Percentiles rank a stretch among this genome's conserved stretches.
Conservation (phyloP, 192 early-diverging fungal species). For the Backusella liffmaniae region DNA sequence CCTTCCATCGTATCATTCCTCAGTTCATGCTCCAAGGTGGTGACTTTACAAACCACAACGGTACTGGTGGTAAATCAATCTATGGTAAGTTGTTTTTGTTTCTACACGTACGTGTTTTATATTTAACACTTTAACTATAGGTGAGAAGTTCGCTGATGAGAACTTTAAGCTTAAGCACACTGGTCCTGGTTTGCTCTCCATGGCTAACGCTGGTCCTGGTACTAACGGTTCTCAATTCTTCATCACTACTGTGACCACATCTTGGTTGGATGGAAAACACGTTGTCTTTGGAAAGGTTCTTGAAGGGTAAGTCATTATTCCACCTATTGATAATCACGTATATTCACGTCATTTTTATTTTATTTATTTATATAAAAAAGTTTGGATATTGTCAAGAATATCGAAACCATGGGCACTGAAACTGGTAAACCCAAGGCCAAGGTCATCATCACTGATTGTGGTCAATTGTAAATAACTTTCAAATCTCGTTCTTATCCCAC, state of each 20-base stretch:
- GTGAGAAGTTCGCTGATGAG: slow-evolving; percentile 79
- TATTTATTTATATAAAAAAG: slow-evolving; percentile 31
- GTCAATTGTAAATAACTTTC: slow-evolving; percentile 51
- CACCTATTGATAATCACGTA: slow-evolving; percentile 19
- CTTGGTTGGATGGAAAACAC: slow-evolving; percentile 89
- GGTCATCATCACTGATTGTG: slow-evolving; percentile 62
- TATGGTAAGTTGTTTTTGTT: slow-evolving; percentile 64
- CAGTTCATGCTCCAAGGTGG: slow-evolving; percentile 82
- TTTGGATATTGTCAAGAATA: slow-evolving; percentile 66
- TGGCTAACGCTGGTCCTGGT: slow-evolving; percentile 78
- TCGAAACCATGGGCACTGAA: slow-evolving; percentile 68
- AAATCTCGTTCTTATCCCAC: too few species aligned
- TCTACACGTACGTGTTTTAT: slow-evolving; percentile 19
- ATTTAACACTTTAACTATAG: slow-evolving; percentile 14
- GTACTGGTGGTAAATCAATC: slow-evolving; percentile 72
- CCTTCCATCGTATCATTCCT: slow-evolving; percentile 73
- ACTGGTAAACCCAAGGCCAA: slow-evolving; percentile 39
- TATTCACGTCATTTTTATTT: background rate
- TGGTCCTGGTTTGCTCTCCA: slow-evolving; percentile 62
- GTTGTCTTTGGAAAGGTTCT: slow-evolving; percentile 93
- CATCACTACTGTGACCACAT: slow-evolving; percentile 83
- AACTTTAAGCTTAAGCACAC: slow-evolving; percentile 78
- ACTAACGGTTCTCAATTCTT: slow-evolving; percentile 95
- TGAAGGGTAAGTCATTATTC: slow-evolving; percentile 46
- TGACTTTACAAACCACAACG: slow-evolving; percentile 71